A percentile compares a stretch with the other conserved stretches of the same genome.
Conservation (phyloP, 2,329 filamentous ascomycete genomes). For the Alternaria angustiovoidea region DNA sequence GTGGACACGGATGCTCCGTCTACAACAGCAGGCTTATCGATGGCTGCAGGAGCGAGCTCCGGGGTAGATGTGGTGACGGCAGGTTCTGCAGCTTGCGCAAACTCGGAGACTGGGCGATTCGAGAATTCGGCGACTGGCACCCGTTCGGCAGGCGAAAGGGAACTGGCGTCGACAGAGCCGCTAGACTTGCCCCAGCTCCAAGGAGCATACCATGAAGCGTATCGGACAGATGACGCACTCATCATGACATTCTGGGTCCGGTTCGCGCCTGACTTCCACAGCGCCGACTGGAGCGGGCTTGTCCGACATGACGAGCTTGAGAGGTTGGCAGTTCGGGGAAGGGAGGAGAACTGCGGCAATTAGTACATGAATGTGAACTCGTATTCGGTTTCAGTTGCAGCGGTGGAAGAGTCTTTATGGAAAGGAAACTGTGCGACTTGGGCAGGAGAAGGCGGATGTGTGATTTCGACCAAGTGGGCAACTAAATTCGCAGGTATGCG, state of each 20-base stretch:
- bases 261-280: slow-evolving; percentile 36
- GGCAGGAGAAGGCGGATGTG: slow-evolving; percentile 18
- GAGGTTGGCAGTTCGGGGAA: slow-evolving; percentile 32
- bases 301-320: slow-evolving; percentile 33
- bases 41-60: slow-evolving; percentile 47
- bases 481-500: slow-evolving; percentile 19
- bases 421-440: slow-evolving; percentile 2
- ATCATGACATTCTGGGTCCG: slow-evolving; percentile 27
- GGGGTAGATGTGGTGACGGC: slow-evolving; percentile 42
- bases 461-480: slow-evolving; percentile 3
- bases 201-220: slow-evolving; percentile 48
- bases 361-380: slow-evolving; percentile 10
- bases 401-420: not conserved
- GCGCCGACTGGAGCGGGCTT: slow-evolving; percentile 35
- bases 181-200: slow-evolving; percentile 47
- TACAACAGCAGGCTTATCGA: slow-evolving; percentile 42
- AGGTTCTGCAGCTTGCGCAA: slow-evolving; percentile 25
- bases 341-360: slow-evolving; percentile 44
- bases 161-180: slow-evolving; percentile 27
- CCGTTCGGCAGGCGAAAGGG: slow-evolving; percentile 19
- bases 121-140: slow-evolving; percentile 34
- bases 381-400: not conserved
- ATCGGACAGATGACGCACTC: slow-evolving; percentile 35
- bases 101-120: slow-evolving; percentile 18
- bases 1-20: slow-evolving; percentile 30